These are phyloP conservation scores for Castanea mollissima DNA, from an alignment of 306 rosid genomes.

Conservation along the genomic window DNA sequence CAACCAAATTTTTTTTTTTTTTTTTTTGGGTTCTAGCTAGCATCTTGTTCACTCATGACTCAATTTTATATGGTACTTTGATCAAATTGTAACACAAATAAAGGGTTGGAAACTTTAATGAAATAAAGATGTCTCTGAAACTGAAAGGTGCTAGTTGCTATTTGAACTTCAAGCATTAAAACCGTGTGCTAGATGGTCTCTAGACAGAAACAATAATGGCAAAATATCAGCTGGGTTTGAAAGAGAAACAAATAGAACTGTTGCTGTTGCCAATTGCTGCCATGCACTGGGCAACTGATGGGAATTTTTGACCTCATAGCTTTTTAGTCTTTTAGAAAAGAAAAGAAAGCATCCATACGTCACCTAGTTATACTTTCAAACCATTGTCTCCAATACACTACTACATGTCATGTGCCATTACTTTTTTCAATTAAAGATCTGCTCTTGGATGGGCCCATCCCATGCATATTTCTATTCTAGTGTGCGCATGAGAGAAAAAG, in stretches of 20 bases:
- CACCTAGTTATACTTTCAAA: constrained; percentile 3
- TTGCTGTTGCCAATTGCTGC: not conserved
- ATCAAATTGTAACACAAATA: not conserved
- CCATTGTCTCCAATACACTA: constrained; percentile 16
- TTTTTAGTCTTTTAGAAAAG: not conserved
- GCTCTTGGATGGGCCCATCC: constrained; percentile 6
- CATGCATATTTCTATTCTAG: not conserved
- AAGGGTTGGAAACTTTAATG: not conserved
- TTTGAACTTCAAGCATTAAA: not conserved
- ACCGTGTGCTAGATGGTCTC: not conserved
- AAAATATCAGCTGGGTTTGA: not conserved
- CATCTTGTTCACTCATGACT: not conserved
- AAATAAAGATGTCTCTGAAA: not conserved
- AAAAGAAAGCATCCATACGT: constrained; percentile 2
- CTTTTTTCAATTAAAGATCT: not conserved
- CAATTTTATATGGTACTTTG: too few species aligned
- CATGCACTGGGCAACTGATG: not conserved
- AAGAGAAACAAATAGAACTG: not conserved
- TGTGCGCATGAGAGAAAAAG: not conserved
- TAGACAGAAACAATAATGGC: not conserved
- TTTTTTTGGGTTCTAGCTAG: not conserved
- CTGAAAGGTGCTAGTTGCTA: not conserved
- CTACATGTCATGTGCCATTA: constrained; percentile 22
- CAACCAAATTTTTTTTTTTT: rapidly evolving
- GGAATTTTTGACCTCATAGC: constrained; percentile 1